Evolutionary conservation across 768 basidiomycete genomes (phyloP).

Genomic region (Thelephora ganbajun): DNA sequence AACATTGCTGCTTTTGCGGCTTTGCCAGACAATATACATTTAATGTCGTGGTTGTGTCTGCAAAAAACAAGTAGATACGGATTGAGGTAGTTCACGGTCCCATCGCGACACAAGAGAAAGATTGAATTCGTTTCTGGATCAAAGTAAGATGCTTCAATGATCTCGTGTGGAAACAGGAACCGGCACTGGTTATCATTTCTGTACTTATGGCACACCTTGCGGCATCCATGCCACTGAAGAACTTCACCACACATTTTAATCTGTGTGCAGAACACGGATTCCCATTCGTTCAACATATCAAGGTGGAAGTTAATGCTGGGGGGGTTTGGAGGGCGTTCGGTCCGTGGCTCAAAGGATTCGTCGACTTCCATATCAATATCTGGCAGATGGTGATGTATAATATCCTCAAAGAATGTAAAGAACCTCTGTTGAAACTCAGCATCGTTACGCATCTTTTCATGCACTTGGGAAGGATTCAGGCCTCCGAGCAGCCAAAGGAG

Average conservation of each 20-base stretch:
- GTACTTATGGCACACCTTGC: slow-evolving; percentile 19
- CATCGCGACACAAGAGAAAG: slow-evolving; percentile 15
- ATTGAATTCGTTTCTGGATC: slow-evolving; percentile 19
- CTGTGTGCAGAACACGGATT: slow-evolving; percentile 7
- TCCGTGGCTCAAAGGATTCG: slow-evolving; percentile 11
- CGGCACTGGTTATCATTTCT: slow-evolving; percentile 13
- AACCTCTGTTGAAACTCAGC: slow-evolving; percentile 11
- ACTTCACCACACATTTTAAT: slow-evolving; percentile 12
- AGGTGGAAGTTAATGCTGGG: neutral
- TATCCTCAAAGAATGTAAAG: slow-evolving; percentile 19
- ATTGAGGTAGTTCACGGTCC: slow-evolving; percentile 19
- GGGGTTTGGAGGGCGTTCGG: slow-evolving; percentile 12
- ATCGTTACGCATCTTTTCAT: slow-evolving; percentile 9
- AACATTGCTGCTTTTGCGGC: slow-evolving; percentile 20
- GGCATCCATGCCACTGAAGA: slow-evolving; percentile 12
- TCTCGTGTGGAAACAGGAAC: slow-evolving; percentile 22
- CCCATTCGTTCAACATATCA: slow-evolving; percentile 4
- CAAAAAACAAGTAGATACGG: slow-evolving; percentile 20
- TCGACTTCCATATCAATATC: slow-evolving; percentile 11
- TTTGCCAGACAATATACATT: slow-evolving; percentile 20
- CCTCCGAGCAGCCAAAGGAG: slow-evolving; percentile 17
- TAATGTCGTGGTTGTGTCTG: slow-evolving; percentile 20
- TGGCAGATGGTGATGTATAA: slow-evolving; percentile 19
- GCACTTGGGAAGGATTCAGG: slow-evolving; percentile 19
- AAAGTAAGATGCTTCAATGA: slow-evolving; percentile 15